Conservation (phyloP, 129 eudicot species). For the Arctium minus region DNA sequence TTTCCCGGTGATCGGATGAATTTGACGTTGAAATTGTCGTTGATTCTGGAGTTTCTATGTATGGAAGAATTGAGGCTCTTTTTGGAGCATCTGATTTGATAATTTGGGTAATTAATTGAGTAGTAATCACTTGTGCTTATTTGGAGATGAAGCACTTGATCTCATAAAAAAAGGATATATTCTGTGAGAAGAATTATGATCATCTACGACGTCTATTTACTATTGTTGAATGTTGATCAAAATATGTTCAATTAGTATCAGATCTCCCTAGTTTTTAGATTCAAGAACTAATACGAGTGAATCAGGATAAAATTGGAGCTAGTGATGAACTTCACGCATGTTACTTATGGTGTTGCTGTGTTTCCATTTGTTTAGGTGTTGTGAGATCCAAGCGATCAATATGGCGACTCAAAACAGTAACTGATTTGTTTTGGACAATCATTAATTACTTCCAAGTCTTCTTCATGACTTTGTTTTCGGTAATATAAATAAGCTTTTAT, state of each 20-base stretch:
- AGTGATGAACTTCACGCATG: background rate
- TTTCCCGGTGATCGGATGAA: background rate
- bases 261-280: background rate
- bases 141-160: background rate
- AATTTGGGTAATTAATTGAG: background rate
- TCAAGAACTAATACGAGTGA: background rate
- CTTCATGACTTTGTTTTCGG: constrained; percentile 86
- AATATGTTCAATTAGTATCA: background rate
- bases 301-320: background rate
- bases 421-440: constrained; percentile 72
- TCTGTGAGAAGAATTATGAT: background rate
- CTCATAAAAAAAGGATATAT: background rate
- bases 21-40: background rate
- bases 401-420: constrained; percentile 74
- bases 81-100: constrained; percentile 1
- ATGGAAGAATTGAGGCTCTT: background rate
- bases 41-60: background rate
- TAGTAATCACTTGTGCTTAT: background rate
- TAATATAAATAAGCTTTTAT: constrained; percentile 15
- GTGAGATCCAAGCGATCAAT: constrained; percentile 72
- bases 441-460: constrained; percentile 62
- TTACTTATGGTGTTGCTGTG: background rate
- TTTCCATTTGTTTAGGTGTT: constrained; percentile 53
- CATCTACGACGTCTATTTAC: background rate
- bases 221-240: background rate